A percentile compares a stretch with the other conserved stretches of the same genome.
These are phyloP conservation scores for Ilyonectria sp. DNA, from an alignment of 2,329 filamentous ascomycete species.

Conservation along the genomic window DNA sequence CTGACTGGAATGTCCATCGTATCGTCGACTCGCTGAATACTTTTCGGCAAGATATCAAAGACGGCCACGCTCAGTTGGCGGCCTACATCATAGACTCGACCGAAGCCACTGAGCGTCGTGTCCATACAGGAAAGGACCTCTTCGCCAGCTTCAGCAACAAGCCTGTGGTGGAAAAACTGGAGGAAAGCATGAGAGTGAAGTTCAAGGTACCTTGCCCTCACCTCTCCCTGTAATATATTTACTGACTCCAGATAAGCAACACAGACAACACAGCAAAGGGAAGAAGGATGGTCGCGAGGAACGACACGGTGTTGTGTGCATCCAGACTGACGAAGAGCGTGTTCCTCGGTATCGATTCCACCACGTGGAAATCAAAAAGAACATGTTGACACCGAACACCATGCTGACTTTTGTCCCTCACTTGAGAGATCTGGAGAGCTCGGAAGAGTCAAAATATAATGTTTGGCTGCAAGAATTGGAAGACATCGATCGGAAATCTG, in stretches of 20 bases:
- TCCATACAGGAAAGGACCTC: slow-evolving; percentile 61
- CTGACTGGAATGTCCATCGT: slow-evolving; percentile 60
- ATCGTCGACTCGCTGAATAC: slow-evolving; percentile 59
- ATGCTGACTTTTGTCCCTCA: slow-evolving; percentile 74
- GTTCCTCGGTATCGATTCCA: slow-evolving; percentile 73
- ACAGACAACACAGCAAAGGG: slow-evolving; percentile 60
- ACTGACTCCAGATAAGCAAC: slow-evolving; percentile 40
- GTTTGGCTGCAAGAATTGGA: slow-evolving; percentile 71
- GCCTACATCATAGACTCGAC: slow-evolving; percentile 63
- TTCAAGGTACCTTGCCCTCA: slow-evolving; percentile 61
- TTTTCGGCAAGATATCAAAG: slow-evolving; percentile 61
- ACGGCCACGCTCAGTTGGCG: slow-evolving; percentile 62
- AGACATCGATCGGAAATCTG: slow-evolving; percentile 70
- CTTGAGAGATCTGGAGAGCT: slow-evolving; percentile 69
- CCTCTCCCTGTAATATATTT: not conserved
- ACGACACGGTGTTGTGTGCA: slow-evolving; percentile 59
- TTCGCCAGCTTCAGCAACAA: slow-evolving; percentile 62
- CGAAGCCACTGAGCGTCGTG: slow-evolving; percentile 56
- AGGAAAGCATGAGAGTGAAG: slow-evolving; percentile 63
- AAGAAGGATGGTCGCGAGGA: slow-evolving; percentile 62
- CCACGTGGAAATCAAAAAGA: slow-evolving; percentile 72
- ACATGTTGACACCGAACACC: slow-evolving; percentile 72
- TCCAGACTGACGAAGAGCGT: slow-evolving; percentile 65
- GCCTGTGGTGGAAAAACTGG: slow-evolving; percentile 54
- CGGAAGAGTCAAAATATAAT: slow-evolving; percentile 70